Evolutionary conservation across 805 yeast species (phyloP), one percentile per base, ranked within the genome.

Genomic region (Lipomyces mesembrius): DNA sequence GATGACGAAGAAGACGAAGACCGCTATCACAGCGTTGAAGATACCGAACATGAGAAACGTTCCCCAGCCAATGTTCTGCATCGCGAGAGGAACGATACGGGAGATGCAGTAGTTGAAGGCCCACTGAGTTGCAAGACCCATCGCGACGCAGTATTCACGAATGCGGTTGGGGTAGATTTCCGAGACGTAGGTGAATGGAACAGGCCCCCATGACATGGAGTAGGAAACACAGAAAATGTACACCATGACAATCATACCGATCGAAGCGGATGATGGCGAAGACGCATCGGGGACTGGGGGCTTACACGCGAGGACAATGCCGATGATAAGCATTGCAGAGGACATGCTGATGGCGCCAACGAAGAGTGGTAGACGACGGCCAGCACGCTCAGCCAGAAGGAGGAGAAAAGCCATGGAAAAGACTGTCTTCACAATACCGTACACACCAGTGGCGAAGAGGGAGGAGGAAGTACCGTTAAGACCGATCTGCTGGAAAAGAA

Each of bases 1-100:
- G 29, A 82, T 76, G 75, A 79, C 79, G 59, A 80, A 75, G 70
- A 83, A 82, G 22, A 85, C 85, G 66, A 89, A 79, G 86, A 86
- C n/a, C 6, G 71, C 70, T 9, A 68, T 69, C 29, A 46, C 51
- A 14, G 57, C 43, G 60, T 69, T 69, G 52, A 69, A 57, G 27
- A 68, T 68, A 27, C 61, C 68, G 61, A 69, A 69, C 66, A 69
- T 69, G 3, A 69, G 60, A 58, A 68, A 69, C 1, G 71, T 68
- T 14, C 66, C n/a, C 69, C 71, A 69, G n/a, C 68, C 68, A 22
- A 68, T 63, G 62, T 53, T 60, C 9, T 25, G 57, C 51, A 68
- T 57, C 9, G 71, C 71, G 25, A 58, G 3, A 8, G 71, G 71
- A 4, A 67, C 67, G 20, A 67, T 61, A 14, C 64, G 56, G 9